Evolutionary conservation across 2,329 filamentous ascomycete genomes (phyloP).

Genomic region (Fusarium staphyleae): DNA sequence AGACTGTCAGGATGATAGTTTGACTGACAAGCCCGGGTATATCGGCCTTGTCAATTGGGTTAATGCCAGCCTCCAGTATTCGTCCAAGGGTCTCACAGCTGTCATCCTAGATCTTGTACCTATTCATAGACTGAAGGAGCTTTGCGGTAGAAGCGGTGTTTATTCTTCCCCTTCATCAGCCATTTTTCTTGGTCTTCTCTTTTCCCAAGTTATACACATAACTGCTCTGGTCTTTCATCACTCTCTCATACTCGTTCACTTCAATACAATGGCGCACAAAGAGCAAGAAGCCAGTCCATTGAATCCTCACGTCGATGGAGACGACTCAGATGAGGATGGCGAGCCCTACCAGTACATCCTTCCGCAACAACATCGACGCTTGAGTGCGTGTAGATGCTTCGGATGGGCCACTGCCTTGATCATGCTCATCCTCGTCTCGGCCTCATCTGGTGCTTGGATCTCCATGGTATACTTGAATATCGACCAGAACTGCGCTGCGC

Average conservation of each 20-base stretch:
- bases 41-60: conserved; percentile 10
- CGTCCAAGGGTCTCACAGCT: conserved; percentile 7
- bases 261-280: conserved; percentile 30
- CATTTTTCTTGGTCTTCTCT: background rate
- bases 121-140: background rate
- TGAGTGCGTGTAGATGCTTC: conserved; percentile 26
- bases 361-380: conserved; percentile 18
- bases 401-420: conserved; percentile 12
- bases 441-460: conserved; percentile 30
- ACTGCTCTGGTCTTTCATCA: background rate
- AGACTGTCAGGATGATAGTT: conserved; percentile 8
- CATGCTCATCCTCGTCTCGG: conserved; percentile 25
- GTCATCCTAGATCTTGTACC: conserved; percentile 13
- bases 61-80: conserved; percentile 12
- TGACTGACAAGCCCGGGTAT: conserved; percentile 10
- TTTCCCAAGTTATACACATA: background rate
- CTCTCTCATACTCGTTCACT: background rate
- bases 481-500: conserved; percentile 36
- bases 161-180: background rate
- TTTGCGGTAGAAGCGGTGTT: background rate
- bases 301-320: conserved; percentile 16
- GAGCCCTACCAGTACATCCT: conserved; percentile 30
- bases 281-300: conserved; percentile 35
- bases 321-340: conserved; percentile 27
- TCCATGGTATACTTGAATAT: conserved; percentile 32